Conservation (phyloP, 2,329 filamentous ascomycete genomes). For the Pyrenophora tritici-repentis region DNA sequence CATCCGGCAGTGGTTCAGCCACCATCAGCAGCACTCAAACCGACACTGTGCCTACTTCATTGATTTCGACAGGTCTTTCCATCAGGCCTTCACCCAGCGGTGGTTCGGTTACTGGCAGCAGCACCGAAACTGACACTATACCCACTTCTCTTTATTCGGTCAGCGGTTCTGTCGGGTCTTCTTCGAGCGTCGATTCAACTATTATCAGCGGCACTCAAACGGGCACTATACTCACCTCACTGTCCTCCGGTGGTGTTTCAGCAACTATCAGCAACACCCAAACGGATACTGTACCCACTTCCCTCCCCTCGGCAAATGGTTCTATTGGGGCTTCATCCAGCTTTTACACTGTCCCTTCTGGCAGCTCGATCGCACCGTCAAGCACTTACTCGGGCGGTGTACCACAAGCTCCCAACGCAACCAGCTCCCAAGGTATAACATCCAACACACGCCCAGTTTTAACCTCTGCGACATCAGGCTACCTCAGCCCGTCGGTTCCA, state of each 20-base stretch:
- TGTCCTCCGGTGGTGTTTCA: too few relatives aligned
- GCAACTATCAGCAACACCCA: neutral
- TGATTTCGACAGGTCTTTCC: neutral
- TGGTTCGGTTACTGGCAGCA: neutral
- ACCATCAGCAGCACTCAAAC: neutral
- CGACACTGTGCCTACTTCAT: neutral
- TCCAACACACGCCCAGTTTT: slow-evolving; percentile 14
- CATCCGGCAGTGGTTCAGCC: neutral
- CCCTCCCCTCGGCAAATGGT: neutral
- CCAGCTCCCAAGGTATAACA: slow-evolving; percentile 5
- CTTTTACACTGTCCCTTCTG: neutral
- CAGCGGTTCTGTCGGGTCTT: neutral
- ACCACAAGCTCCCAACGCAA: neutral
- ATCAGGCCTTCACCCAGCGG: neutral
- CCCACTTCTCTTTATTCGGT: neutral
- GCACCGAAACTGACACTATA: neutral
- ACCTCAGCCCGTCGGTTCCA: slow-evolving; percentile 11
- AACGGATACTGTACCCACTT: neutral
- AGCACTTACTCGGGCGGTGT: neutral
- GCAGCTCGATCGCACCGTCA: neutral
- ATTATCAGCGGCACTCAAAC: neutral
- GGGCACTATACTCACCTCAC: neutral
- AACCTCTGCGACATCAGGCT: slow-evolving; percentile 17
- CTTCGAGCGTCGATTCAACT: neutral
- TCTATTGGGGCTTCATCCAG: slow-evolving; percentile 2